Conservation (phyloP, 768 basidiomycete genomes). For the Candolleomyces eurysporus region DNA sequence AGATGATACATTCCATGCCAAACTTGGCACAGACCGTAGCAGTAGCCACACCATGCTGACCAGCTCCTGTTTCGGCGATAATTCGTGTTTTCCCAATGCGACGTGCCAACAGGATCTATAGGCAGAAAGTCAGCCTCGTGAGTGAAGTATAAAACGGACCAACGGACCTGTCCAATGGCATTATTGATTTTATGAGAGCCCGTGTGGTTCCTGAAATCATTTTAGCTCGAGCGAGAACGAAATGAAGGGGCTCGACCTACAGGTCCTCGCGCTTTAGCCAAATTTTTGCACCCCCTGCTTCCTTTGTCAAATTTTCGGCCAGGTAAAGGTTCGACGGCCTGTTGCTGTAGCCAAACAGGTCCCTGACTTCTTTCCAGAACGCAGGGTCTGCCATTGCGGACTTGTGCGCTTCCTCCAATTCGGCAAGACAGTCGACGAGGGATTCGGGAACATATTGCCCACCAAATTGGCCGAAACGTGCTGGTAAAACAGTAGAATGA, state of each 20-base stretch:
- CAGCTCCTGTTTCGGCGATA: constrained; percentile 98
- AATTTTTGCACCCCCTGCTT: constrained; percentile 91
- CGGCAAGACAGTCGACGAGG: constrained; percentile 86
- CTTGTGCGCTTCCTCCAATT: constrained; percentile 90
- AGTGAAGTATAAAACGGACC: neutral
- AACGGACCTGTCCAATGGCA: constrained; percentile 84
- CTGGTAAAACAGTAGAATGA: constrained; percentile 51
- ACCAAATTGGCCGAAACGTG: constrained; percentile 92
- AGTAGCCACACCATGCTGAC: constrained; percentile 98
- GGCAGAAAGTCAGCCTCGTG: neutral
- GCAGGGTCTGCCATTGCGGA: constrained; percentile 81
- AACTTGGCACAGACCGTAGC: constrained; percentile 98
- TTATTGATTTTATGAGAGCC: constrained; percentile 99
- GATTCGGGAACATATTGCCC: constrained; percentile 98
- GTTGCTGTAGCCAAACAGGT: constrained; percentile 92
- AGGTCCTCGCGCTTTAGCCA: constrained; percentile 98
- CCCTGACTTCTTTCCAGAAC: constrained; percentile 90
- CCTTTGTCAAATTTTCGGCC: constrained; percentile 86
- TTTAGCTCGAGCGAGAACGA: constrained; percentile 3
- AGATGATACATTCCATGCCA: constrained; percentile 91
- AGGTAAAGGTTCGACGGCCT: constrained; percentile 89
- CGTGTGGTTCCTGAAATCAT: constrained; percentile 79
- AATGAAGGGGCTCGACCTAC: constrained; percentile 35
- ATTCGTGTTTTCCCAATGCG: constrained; percentile 95
- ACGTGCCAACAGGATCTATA: constrained; percentile 87